Conservation (phyloP, 805 yeast species). For the Cyberlindnera bimundalis region DNA sequence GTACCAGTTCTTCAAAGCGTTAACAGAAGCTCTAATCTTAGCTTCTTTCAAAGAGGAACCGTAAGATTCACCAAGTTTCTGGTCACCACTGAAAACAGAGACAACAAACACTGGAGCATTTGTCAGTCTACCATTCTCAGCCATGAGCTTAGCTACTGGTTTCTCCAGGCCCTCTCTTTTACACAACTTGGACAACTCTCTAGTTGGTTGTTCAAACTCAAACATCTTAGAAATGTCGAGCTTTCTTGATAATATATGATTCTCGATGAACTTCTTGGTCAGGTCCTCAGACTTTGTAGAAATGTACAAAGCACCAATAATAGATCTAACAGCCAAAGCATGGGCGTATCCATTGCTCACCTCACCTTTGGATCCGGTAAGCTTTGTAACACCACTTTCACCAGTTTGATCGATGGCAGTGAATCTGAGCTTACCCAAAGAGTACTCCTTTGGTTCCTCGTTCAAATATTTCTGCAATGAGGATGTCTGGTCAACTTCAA, state of each 20-base stretch:
- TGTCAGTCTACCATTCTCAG: conserved; percentile 90
- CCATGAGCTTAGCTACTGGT: conserved; percentile 78
- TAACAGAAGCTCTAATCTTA: conserved; percentile 85
- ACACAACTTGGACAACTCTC: conserved; percentile 76
- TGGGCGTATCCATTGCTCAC: conserved; percentile 32
- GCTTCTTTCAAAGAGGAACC: conserved; percentile 91
- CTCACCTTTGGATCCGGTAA: conserved; percentile 31
- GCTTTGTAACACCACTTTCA: conserved; percentile 51
- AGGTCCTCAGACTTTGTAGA: conserved; percentile 53
- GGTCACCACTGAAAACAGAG: conserved; percentile 83
- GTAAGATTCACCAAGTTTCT: conserved; percentile 88
- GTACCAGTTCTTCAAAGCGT: conserved; percentile 89
- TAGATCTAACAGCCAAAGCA: conserved; percentile 75
- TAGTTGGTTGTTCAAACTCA: conserved; percentile 78
- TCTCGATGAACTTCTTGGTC: conserved; percentile 64
- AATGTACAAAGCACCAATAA: conserved; percentile 79
- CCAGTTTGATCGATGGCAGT: conserved; percentile 29
- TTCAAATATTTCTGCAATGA: conserved; percentile 63
- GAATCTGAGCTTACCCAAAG: conserved; percentile 68
- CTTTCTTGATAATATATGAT: conserved; percentile 79
- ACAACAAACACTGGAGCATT: conserved; percentile 83
- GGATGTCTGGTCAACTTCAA: conserved; percentile 67
- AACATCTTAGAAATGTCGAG: conserved; percentile 72
- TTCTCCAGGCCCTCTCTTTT: conserved; percentile 67
- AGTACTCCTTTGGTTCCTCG: conserved; percentile 62